Percentiles rank a stretch among this genome's conserved stretches.
These are phyloP conservation scores for Phytophthora citrophthora DNA, from an alignment of 352 stramenopile species.

Conservation along the genomic window DNA sequence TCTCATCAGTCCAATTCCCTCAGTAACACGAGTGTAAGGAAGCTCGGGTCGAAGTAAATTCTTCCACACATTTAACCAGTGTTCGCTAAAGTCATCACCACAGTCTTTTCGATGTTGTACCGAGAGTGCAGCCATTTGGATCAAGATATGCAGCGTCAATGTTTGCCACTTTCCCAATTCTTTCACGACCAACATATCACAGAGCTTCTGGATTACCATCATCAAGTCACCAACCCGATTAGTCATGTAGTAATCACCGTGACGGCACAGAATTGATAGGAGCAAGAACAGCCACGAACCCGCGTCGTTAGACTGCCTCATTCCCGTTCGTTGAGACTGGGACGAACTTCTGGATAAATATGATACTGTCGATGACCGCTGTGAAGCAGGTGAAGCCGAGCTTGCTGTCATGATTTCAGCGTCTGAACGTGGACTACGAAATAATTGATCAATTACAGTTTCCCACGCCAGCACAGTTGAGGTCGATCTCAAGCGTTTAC, in stretches of 20 bases:
- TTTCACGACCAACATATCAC: slow-evolving; percentile 50
- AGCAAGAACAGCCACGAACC: slow-evolving; percentile 56
- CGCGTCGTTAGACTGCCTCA: slow-evolving; percentile 42
- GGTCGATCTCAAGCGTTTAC: slow-evolving; percentile 33
- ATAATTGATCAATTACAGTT: slow-evolving; percentile 48
- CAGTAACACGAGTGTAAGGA: slow-evolving; percentile 54
- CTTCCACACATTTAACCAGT: slow-evolving; percentile 55
- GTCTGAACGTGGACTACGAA: slow-evolving; percentile 32
- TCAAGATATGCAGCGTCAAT: slow-evolving; percentile 50
- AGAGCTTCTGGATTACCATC: slow-evolving; percentile 54
- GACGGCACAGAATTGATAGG: slow-evolving; percentile 48
- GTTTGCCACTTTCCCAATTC: slow-evolving; percentile 58
- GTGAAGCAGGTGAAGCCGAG: slow-evolving; percentile 29
- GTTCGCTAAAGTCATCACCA: slow-evolving; percentile 42
- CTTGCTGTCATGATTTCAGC: slow-evolving; percentile 27
- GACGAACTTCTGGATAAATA: slow-evolving; percentile 35
- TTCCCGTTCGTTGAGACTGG: slow-evolving; percentile 21
- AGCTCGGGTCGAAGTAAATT: slow-evolving; percentile 60
- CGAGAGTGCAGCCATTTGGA: slow-evolving; percentile 57
- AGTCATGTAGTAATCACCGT: slow-evolving; percentile 57
- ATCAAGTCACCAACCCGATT: slow-evolving; percentile 72
- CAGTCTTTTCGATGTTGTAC: slow-evolving; percentile 39
- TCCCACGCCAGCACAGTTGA: slow-evolving; percentile 50
- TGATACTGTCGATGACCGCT: slow-evolving; percentile 29
- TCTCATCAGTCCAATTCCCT: slow-evolving; percentile 47